Evolutionary conservation across 148 eudicot species (phyloP).

Genomic region (Fallopia convolvulus): DNA sequence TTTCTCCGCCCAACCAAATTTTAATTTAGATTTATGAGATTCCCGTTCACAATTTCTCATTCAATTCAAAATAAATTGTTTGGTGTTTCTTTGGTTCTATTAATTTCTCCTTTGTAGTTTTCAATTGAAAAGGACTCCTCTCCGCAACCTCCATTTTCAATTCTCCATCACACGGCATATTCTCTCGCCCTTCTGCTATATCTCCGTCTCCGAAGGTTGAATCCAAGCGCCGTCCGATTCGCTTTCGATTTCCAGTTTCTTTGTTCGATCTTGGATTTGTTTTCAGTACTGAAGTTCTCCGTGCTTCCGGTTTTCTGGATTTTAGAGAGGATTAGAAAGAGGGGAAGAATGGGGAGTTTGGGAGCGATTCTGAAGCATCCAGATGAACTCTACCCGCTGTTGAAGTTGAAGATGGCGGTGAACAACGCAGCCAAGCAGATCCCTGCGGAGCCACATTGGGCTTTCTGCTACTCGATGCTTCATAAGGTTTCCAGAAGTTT

Average conservation of each 20-base stretch:
- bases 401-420: constrained; percentile 74
- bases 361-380: constrained; percentile 75
- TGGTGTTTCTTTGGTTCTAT: neutral
- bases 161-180: neutral
- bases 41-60: no score
- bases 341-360: constrained; percentile 43
- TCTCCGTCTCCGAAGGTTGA: neutral
- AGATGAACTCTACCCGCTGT: constrained; percentile 68
- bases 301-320: neutral
- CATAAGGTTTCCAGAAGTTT: constrained; percentile 91
- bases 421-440: constrained; percentile 76
- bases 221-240: neutral
- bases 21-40: no score
- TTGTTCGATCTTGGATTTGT: neutral
- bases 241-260: neutral
- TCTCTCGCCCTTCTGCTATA: no score
- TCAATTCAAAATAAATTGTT: no score
- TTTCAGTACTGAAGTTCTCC: neutral
- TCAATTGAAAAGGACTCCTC: neutral
- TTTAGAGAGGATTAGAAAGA: neutral
- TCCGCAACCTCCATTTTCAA: neutral
- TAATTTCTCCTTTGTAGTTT: neutral
- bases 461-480: constrained; percentile 84
- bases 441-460: constrained; percentile 82
- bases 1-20: no score